Percentiles rank a stretch among this genome's conserved stretches.
Evolutionary conservation across 2,329 filamentous ascomycete species (phyloP).

Genomic region (Colletotrichum eremochloae): DNA sequence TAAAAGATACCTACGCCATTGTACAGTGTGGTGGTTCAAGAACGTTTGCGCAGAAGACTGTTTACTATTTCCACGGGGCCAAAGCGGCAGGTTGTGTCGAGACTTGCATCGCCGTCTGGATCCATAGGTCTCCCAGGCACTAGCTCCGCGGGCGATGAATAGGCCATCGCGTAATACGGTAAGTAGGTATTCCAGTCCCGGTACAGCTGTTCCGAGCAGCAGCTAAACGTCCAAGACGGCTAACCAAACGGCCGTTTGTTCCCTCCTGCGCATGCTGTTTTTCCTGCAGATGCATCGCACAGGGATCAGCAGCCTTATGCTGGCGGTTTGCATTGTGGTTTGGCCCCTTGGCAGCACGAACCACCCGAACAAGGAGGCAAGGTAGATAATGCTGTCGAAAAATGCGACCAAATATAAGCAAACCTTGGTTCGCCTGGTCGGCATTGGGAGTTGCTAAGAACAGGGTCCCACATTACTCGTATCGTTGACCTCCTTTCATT

Average conservation of each 20-base stretch:
- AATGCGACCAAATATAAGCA: neutral
- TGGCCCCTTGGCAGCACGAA: conserved; percentile 3
- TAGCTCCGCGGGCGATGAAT: neutral
- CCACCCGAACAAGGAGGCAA: neutral
- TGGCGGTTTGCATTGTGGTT: conserved; percentile 1
- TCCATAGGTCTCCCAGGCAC: too few species aligned
- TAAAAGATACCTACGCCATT: neutral
- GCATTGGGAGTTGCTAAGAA: conserved; percentile 1
- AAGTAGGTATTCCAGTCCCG: neutral
- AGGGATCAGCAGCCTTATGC: neutral
- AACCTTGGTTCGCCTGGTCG: conserved; percentile 16
- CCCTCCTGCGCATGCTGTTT: neutral
- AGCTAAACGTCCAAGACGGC: neutral
- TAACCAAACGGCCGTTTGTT: neutral
- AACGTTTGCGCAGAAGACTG: neutral
- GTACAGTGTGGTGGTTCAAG: neutral
- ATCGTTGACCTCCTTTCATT: neutral
- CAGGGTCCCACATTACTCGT: neutral
- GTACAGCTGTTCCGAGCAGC: neutral
- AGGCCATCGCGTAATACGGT: too few species aligned
- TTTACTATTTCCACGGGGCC: neutral
- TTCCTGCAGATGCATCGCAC: neutral
- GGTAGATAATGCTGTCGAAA: neutral
- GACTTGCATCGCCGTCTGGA: neutral
- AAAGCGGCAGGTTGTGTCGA: neutral